These are phyloP conservation scores for Colletotrichum melonis DNA, from an alignment of 2,329 filamentous ascomycete genomes.

Conservation along the genomic window DNA sequence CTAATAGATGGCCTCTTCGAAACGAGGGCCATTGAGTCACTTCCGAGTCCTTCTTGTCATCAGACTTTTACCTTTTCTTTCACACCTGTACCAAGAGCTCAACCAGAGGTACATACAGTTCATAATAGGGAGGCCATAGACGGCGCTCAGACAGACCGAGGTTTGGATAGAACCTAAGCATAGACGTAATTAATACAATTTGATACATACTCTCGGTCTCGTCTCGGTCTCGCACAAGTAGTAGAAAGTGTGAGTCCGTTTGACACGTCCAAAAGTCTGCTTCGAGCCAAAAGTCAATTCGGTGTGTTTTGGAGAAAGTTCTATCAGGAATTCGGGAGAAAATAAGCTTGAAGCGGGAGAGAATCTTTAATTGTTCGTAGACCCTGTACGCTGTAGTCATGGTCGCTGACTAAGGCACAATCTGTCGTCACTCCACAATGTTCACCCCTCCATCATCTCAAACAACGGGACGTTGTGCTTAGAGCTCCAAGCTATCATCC, in stretches of 20 bases:
- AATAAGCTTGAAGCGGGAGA: neutral
- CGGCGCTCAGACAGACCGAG: conserved; percentile 7
- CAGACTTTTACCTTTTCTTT: neutral
- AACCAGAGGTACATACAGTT: neutral
- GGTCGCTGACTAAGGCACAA: conserved; percentile 2
- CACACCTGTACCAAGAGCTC: neutral
- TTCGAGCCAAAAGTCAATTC: neutral
- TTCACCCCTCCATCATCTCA: neutral
- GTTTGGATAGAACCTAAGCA: conserved; percentile 11
- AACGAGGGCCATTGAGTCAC: neutral
- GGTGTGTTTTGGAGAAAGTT: neutral
- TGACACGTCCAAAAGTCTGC: neutral
- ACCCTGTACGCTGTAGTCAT: neutral
- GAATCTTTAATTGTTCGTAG: neutral
- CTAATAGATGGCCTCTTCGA: neutral
- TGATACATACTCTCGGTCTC: neutral
- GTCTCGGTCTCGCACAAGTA: neutral
- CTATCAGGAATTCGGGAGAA: neutral
- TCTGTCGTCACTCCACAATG: neutral
- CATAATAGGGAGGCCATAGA: neutral
- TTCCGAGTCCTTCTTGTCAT: neutral
- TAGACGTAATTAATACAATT: conserved; percentile 7
- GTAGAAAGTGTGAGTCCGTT: no score
- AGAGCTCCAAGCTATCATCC: conserved; percentile 5
- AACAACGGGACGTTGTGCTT: neutral